Base-by-base conservation (phyloP, 306 rosid genomes). In the Cucurbita argyrosperma region DNA sequence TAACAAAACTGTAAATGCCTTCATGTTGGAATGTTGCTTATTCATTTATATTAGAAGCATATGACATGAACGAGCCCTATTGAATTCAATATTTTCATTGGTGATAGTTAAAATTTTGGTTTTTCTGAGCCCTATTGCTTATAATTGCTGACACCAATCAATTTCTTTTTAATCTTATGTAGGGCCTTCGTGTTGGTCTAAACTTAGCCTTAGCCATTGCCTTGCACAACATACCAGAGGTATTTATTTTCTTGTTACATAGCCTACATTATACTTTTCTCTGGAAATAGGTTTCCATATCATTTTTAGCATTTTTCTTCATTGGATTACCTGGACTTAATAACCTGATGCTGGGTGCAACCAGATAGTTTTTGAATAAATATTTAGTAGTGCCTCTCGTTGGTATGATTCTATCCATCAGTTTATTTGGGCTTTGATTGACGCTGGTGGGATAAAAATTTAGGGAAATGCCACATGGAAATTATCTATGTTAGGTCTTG, bases 181-280 rank as follows among this genome's bases (percentile, higher is more conserved):
- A 95, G 97, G 99, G 97, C 57, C 96, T 95, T 62, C 92, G 91
- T 53, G 96, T 95, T 79, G 99, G 99, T 79, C 66, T 95, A 77
- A 95, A 95, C 83, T 84, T 95, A 83, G 97, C 99, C 73, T 78
- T 95, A 83, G 99, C 99, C 78, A 95, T 95, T 80, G 96, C 99
- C 80, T 84, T 94, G 80, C 99, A 94, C 90, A 89, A 94, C 78
- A 94, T 94, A 71, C 99, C 96, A 16, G 97, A 95, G 97, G 99
- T 95, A 87, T 60, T 70, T 51, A n/a, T 16, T 74, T 38, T 76
- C 79, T 45, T 39, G 18, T 53, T 53, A 19, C 12, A 18, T 14
- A 19, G 72, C 21, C 18, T 26, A 43, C 72, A 19, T 18, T 66
- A 43, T 21, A 9, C 16, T 42, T 66, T 66, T 65, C 52, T 65